phyloP scores from a whole-genome alignment of 139 green algal genomes.

The Coelastrella sp. region DNA sequence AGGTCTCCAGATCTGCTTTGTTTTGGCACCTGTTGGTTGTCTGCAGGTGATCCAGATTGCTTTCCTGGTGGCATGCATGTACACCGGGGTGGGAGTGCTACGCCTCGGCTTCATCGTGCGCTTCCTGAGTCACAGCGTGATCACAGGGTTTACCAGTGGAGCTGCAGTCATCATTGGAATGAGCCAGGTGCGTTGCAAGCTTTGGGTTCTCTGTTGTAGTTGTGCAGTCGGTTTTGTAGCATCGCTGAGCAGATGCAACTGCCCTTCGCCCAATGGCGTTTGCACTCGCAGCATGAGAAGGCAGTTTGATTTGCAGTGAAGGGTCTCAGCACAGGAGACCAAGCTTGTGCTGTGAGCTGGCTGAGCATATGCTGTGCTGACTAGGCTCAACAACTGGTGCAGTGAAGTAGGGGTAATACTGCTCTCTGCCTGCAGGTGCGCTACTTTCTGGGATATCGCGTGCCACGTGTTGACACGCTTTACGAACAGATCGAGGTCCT shows the following conservation, averaged over 20 bases:
- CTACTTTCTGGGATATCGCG: conserved; percentile 52
- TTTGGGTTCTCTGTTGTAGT: not conserved
- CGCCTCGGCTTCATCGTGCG: conserved; percentile 89
- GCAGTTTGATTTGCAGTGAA: too few relatives aligned
- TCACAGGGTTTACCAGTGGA: conserved; percentile 88
- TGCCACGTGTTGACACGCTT: conserved; percentile 48
- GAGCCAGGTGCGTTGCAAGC: conserved; percentile 48
- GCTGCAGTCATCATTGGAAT: conserved; percentile 85
- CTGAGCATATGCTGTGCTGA: too few relatives aligned
- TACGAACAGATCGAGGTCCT: conserved; percentile 53
- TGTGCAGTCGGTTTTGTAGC: not conserved
- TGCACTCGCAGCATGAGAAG: too few relatives aligned
- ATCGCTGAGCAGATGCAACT: too few relatives aligned
- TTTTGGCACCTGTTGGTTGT: not conserved
- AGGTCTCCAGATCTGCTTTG: too few relatives aligned
- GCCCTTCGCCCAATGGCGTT: too few relatives aligned
- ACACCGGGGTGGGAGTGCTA: conserved; percentile 81
- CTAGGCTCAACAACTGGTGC: too few relatives aligned
- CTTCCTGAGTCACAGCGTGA: conserved; percentile 89
- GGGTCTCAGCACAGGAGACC: too few relatives aligned
- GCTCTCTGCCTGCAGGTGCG: not conserved
- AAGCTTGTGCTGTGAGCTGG: too few relatives aligned
- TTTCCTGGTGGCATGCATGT: conserved; percentile 84
- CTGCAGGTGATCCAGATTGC: conserved; percentile 73
- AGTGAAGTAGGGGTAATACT: too few relatives aligned